Evolutionary conservation across 2,329 filamentous ascomycete genomes (phyloP).

Genomic region (Phaeosphaeria sp.): DNA sequence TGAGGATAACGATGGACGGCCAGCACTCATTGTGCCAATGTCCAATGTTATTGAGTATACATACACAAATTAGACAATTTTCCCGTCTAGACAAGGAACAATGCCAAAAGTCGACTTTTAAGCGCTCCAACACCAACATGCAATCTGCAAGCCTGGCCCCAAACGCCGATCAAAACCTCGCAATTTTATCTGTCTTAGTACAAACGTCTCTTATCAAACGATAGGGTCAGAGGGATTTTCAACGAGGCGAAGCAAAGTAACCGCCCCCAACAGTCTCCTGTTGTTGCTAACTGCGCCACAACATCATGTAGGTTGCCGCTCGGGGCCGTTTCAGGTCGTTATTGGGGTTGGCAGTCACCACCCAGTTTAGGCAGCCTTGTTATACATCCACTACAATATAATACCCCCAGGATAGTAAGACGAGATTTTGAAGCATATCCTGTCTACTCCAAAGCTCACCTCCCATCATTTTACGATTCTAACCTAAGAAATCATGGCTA

Average conservation of each 20-base stretch:
- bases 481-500: background rate
- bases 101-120: background rate
- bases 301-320: background rate
- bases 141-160: background rate
- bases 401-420: background rate
- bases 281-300: background rate
- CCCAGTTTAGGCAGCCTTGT: background rate
- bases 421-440: background rate
- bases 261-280: background rate
- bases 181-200: background rate
- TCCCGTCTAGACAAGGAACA: background rate
- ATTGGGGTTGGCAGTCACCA: background rate
- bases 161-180: background rate
- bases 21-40: slow-evolving; percentile 1
- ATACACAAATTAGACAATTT: background rate
- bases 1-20: slow-evolving; percentile 7
- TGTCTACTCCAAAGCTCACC: background rate
- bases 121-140: background rate
- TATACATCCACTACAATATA: background rate
- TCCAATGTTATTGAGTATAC: slow-evolving; percentile 7
- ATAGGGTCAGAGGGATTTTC: background rate
- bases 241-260: background rate
- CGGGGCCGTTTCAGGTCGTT: background rate
- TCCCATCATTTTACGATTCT: background rate
- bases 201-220: background rate